A percentile compares a stretch with the other conserved stretches of the same genome.
These are phyloP conservation scores for Cutaneotrichosporon daszewskae DNA, from an alignment of 1,284 basidiomycete genomes.

Conservation along the genomic window DNA sequence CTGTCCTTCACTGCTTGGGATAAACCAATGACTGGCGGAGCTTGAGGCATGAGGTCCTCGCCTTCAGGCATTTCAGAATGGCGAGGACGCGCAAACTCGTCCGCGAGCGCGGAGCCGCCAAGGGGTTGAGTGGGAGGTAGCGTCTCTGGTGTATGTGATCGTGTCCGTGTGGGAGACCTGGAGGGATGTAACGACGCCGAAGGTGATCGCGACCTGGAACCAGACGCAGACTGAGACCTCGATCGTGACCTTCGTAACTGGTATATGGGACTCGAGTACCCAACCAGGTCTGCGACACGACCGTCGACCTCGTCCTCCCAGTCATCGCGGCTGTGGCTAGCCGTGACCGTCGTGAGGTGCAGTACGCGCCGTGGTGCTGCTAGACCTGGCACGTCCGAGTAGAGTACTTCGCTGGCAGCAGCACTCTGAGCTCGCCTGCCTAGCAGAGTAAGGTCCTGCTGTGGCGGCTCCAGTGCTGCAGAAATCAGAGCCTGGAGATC, in stretches of 20 bases:
- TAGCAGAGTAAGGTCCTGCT: conserved; percentile 8
- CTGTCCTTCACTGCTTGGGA: conserved; percentile 9
- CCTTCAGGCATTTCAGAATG: neutral
- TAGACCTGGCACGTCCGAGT: neutral
- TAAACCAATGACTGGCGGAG: conserved; percentile 12
- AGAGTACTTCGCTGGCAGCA: conserved; percentile 3
- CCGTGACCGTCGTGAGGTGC: conserved; percentile 25
- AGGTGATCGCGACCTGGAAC: neutral
- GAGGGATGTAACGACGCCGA: neutral
- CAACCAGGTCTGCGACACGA: conserved; percentile 24
- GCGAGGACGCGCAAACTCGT: conserved; percentile 17
- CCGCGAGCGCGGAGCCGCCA: conserved; percentile 30
- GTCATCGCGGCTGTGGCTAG: conserved; percentile 22
- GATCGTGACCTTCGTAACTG: neutral
- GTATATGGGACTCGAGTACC: conserved; percentile 4
- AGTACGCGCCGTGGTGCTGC: conserved; percentile 1
- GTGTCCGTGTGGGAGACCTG: no score
- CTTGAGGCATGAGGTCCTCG: conserved; percentile 9
- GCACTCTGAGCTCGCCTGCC: conserved; percentile 7
- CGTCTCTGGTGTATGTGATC: no score
- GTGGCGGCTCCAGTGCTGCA: conserved; percentile 19
- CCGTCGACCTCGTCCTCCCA: conserved; percentile 33
- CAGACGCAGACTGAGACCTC: neutral
- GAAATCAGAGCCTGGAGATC: conserved; percentile 30
- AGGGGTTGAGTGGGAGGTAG: conserved; percentile 39